A percentile compares a stretch with the other conserved stretches of the same genome.
These are phyloP conservation scores for Leishmania aethiopica DNA, from an alignment of 208 protist species.

Conservation along the genomic window DNA sequence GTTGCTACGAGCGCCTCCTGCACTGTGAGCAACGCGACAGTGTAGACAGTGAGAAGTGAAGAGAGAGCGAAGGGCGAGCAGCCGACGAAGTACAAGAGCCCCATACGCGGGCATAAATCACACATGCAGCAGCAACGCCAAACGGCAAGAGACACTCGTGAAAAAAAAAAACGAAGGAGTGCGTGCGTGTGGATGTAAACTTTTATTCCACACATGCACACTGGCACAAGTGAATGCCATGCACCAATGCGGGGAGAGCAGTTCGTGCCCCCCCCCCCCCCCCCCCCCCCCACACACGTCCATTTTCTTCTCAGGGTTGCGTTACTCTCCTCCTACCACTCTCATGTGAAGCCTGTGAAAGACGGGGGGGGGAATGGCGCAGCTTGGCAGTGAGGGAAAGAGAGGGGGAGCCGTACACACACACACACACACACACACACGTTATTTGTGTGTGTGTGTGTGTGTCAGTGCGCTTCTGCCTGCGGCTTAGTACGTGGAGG, in stretches of 20 bases:
- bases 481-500: neutral
- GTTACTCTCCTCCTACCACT: neutral
- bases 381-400: neutral
- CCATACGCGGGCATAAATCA: neutral
- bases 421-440: no score
- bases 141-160: neutral
- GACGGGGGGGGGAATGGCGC: no score
- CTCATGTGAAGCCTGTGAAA: neutral
- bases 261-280: neutral
- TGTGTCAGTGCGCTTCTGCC: neutral
- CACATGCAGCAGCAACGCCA: neutral
- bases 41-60: neutral
- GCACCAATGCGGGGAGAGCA: neutral
- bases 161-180: neutral
- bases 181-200: neutral
- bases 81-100: neutral
- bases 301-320: neutral
- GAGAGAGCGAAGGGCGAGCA: neutral
- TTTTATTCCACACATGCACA: neutral
- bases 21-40: neutral
- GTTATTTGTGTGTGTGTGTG: neutral
- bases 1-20: neutral
- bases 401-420: neutral
- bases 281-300: neutral
- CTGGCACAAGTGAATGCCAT: neutral